Base-by-base conservation (phyloP, 2,329 filamentous ascomycete genomes). In the Stagonosporopsis cucurbitacearum region DNA sequence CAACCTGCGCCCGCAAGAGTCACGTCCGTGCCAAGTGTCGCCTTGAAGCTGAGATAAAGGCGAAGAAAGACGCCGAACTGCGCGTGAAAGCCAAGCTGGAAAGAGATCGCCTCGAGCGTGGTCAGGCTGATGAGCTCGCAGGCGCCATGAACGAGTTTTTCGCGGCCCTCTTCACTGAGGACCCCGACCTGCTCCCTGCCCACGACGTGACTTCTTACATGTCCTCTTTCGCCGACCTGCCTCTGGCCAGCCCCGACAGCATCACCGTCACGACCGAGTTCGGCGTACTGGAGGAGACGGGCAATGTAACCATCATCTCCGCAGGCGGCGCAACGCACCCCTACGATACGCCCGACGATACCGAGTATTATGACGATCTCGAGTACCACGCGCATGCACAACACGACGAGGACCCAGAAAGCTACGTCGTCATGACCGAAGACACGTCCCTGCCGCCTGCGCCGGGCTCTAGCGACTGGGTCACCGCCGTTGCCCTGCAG, bases 71-170 rank as follows among this genome's bases (percentile, higher is more conserved):
- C 42, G 70, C 67, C 3, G 68, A 75, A 42, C 51, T 63, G 15
- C 68, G 67, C 30, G 65, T 64, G 2, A 64, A 65, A 28, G 68
- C 69, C 6, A 70, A 64, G 28, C 59, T 68, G 37, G 68, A 72
- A 35, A 68, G 67, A 43, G 73, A 75, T 35, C 67, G 66, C 22
- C 65, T 71, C 51, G 69, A 72, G 50, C 68, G 71, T n/a, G 68
- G 66, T 1, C 63, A 69, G 20, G 73, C 73, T 2, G 71, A 75
- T 44, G 66, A 74, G 41, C 50, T 75, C 17, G 73, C 72, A 1
- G 72, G 67, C n/a, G 67, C 68, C 1, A 69, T 74, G 51, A 66
- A 64, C 40, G 71, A 75, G 51, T 75, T 75, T 50, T 75, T 71
- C 54, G 51, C 63, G 7, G 66, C 59, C 15, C 52, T 74, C 8